These are phyloP conservation scores for Lipomyces starkeyi DNA, from an alignment of 805 yeast genomes.

Conservation along the genomic window DNA sequence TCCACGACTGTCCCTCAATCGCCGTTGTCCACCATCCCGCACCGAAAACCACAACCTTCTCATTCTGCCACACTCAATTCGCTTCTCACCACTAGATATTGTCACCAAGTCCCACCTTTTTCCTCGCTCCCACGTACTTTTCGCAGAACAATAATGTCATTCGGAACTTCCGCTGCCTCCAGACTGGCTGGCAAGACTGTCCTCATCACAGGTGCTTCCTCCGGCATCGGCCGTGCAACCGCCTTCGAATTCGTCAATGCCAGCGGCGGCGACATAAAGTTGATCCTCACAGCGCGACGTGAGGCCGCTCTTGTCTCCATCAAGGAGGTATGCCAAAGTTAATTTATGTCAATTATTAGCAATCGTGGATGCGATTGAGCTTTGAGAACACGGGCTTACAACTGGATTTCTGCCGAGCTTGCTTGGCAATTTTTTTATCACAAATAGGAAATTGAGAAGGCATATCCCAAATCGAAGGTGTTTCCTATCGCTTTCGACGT, in stretches of 20 bases:
- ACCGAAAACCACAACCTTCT: background rate
- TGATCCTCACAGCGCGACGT: conserved; percentile 81
- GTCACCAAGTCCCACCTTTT: background rate
- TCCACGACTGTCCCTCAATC: background rate
- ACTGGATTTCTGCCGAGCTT: background rate
- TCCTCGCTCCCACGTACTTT: background rate
- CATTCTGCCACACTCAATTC: conserved; percentile 3
- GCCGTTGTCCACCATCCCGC: background rate
- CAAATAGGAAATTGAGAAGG: conserved; percentile 48
- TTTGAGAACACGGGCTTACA: background rate
- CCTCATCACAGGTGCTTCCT: conserved; percentile 91
- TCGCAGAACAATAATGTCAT: conserved; percentile 48
- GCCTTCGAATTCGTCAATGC: conserved; percentile 85
- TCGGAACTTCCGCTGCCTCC: conserved; percentile 75
- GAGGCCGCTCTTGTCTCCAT: conserved; percentile 62
- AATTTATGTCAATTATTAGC: background rate
- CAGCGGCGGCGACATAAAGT: conserved; percentile 69
- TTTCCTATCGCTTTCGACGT: conserved; percentile 62
- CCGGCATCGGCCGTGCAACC: conserved; percentile 94
- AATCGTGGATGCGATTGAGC: background rate
- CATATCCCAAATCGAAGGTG: conserved; percentile 57
- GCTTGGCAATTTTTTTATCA: background rate
- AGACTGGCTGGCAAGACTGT: conserved; percentile 80
- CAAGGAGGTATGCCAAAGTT: conserved; percentile 39
- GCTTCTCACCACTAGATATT: background rate